Percentiles rank a stretch among this genome's conserved stretches.
Conservation (phyloP, 2,329 filamentous ascomycete genomes). For the Didymella exigua region DNA sequence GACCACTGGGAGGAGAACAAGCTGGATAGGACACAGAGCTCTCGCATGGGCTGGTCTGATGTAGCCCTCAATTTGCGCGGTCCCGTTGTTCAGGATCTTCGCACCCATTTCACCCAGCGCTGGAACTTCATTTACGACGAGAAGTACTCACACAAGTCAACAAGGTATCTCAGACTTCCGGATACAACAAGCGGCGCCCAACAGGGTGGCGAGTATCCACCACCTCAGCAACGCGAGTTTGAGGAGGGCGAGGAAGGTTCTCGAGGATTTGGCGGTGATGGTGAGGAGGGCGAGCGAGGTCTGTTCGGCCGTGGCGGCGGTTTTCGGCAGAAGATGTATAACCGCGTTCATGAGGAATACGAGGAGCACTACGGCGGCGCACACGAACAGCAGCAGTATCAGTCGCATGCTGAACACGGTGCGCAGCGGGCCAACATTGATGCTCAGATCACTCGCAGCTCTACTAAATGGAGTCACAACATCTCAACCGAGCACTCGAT, state of each 20-base stretch:
- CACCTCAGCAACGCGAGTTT: constrained; percentile 44
- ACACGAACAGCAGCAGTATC: constrained; percentile 21
- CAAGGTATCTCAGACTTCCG: constrained; percentile 52
- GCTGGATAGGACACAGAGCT: constrained; percentile 76
- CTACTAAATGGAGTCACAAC: constrained; percentile 65
- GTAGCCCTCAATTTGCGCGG: constrained; percentile 78
- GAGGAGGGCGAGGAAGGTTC: constrained; percentile 46
- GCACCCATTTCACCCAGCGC: constrained; percentile 79
- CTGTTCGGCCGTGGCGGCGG: constrained; percentile 36
- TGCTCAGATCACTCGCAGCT: constrained; percentile 49
- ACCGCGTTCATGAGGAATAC: constrained; percentile 33
- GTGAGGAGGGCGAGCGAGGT: constrained; percentile 42
- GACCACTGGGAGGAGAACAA: constrained; percentile 84
- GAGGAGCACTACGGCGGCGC: constrained; percentile 33
- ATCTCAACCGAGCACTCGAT: constrained; percentile 75
- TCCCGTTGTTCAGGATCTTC: constrained; percentile 74
- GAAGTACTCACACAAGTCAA: constrained; percentile 72
- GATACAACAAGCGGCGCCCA: constrained; percentile 39
- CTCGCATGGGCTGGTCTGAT: constrained; percentile 93
- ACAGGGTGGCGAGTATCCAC: constrained; percentile 50
- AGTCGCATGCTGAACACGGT: constrained; percentile 41
- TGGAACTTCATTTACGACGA: constrained; percentile 91
- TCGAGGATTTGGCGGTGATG: constrained; percentile 44
- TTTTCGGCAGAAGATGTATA: constrained; percentile 39
- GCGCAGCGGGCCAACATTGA: constrained; percentile 37